phyloP scores from a whole-genome alignment of 2,329 filamentous ascomycete genomes.

The Dothideomycetes sp. region DNA sequence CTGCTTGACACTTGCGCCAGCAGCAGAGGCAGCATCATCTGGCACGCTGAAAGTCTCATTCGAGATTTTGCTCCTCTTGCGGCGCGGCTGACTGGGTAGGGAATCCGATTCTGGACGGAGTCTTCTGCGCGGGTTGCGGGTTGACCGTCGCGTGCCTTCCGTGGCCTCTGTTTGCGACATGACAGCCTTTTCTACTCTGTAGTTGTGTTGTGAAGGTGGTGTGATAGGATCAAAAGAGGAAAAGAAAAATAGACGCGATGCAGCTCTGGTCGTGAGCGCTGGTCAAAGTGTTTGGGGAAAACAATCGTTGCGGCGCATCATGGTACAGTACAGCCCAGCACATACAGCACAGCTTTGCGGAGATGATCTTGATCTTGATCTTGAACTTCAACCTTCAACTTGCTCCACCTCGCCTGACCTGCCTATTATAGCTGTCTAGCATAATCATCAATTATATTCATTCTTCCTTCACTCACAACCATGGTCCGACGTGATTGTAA shows the following conservation, averaged over 20 bases:
- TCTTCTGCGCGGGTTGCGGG: slow-evolving; percentile 34
- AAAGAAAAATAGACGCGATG: too few species aligned
- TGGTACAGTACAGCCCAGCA: too few species aligned
- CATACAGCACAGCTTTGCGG: too few species aligned
- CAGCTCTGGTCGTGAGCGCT: background rate
- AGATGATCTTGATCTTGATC: background rate
- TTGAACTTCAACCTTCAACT: background rate
- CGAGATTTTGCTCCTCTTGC: slow-evolving; percentile 37
- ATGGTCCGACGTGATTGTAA: too few species aligned
- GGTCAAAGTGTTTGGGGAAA: background rate
- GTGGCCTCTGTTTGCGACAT: slow-evolving; percentile 2
- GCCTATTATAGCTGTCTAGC: background rate
- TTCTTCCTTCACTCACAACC: too few species aligned
- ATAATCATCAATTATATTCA: too few species aligned
- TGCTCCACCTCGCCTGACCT: background rate
- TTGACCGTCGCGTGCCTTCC: slow-evolving; percentile 19
- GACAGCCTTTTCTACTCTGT: too few species aligned
- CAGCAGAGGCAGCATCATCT: slow-evolving; percentile 12
- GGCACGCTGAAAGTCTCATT: slow-evolving; percentile 27
- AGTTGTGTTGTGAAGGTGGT: background rate
- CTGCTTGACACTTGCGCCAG: too few species aligned
- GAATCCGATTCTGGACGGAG: slow-evolving; percentile 27
- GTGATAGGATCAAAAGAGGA: too few species aligned
- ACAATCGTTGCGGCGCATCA: background rate
- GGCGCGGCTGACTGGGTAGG: slow-evolving; percentile 18